Base-by-base conservation (phyloP, 441 rosid genomes). In the Euphorbia corollata region DNA sequence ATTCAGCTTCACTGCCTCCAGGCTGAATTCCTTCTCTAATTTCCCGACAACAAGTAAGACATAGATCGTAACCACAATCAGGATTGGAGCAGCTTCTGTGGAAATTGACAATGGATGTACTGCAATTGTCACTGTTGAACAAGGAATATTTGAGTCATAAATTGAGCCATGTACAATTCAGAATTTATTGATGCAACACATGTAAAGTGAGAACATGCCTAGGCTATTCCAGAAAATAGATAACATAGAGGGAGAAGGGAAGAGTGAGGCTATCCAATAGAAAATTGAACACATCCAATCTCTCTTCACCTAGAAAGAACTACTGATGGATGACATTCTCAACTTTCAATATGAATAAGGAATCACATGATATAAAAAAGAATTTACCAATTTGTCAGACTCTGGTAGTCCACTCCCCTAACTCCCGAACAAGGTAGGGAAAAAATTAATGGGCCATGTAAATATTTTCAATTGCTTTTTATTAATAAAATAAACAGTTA, bases 11-110 rank as follows among this genome's bases (percentile, higher is more conserved):
- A 56, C 30, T 41, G n/a, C 86, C 84, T 30, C 84, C 84, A 77
- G 68, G 84, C 67, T 78, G 71, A 55, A 65, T 62, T 55, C 95
- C 96, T 41, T 78, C 55, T 43, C 95, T 86, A 41, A 91, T 74
- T 77, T 91, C 98, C 22, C 65, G 64, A 81, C 90, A 86, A 64
- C 98, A 91, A 38, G 60, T 72, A 67, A 87, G 83, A 78, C 98
- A 91, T 19, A 91, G 88, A 76, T 91, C 96, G 64, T 73, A 82
- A 12, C 63, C 22, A 79, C 98, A 91, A 22, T 65, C 77, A 30
- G 79, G 72, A 70, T 81, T 69, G 47, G 68, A 69, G 77, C 98
- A 91, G 79, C 82, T 83, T 70, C 95, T 79, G 69, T 87, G 92
- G 47, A 78, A 79, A 74, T 91, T 89, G 63, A 82, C 76, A 58